Evolutionary conservation across 129 eudicot genomes (phyloP), one percentile per base, ranked within the genome.

Genomic region (Artemisia tridentata): DNA sequence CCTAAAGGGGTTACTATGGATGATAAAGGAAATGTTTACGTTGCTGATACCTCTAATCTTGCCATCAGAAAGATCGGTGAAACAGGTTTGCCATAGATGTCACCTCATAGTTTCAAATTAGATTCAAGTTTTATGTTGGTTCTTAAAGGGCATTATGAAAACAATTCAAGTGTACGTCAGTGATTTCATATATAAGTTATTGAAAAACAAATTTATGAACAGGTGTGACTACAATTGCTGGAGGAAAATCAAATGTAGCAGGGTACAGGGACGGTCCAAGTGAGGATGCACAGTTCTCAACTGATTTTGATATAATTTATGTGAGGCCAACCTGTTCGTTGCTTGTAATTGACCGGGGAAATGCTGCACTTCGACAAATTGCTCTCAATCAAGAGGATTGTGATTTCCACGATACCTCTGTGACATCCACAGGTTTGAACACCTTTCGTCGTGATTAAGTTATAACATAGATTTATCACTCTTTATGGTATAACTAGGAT

Each of bases 171-270:
- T 19, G 7, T 51, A 51, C 7, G 17, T 51, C 18, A 15, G 19
- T 51, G 12, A 27, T 27, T 46, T 12, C 1, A 4, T 67, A 2
- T 13, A 62, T 63, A 68, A 51, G 15, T 73, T 45, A 65, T 29
- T 59, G 53, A 72, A 70, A 14, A 46, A 51, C 66, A 49, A 19
- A 59, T 64, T 60, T 66, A 47, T 52, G 74, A 80, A 50, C 80
- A 95, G 99, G 99, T 65, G 99, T 95, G 83, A 95, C 99, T 23
- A 95, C 99, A 23, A 90, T 95, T 75, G 99, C 99, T 64, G 99
- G 99, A 69, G 99, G 99, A 45, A 95, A 90, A 78, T 95, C 99
- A 65, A 95, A 74, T 81, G 86, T 90, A 78, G 84, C 90, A 67
- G 99, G 99, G 61, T 90, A 90, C 71, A 87, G 96, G 75, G 99